Conservation (phyloP, 495 filamentous ascomycete genomes). For the Penicillium cosmopolitanum region DNA sequence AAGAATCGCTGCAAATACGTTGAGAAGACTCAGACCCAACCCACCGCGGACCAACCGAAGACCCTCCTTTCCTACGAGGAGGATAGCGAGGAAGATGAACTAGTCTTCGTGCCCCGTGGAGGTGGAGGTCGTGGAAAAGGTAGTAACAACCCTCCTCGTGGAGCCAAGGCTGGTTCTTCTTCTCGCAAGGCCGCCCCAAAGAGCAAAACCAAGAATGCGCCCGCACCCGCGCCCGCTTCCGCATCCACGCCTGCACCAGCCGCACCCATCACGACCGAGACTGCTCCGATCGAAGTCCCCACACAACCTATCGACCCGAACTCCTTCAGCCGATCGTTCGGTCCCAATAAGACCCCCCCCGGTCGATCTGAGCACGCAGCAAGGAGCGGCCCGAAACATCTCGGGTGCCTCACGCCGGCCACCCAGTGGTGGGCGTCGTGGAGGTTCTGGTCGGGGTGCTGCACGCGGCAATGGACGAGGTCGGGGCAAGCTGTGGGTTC, state of each 20-base stretch:
- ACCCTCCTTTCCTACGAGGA: constrained; percentile 50
- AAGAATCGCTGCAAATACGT: constrained; percentile 58
- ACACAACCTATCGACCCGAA: constrained; percentile 59
- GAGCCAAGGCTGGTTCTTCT: constrained; percentile 21
- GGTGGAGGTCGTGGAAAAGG: constrained; percentile 44
- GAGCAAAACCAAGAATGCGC: not conserved
- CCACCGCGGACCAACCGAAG: constrained; percentile 36
- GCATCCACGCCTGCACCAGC: not conserved
- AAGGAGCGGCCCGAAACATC: constrained; percentile 42
- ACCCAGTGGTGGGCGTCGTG: constrained; percentile 36
- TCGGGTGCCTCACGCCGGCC: constrained; percentile 41
- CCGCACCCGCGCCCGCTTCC: constrained; percentile 8
- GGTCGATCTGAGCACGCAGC: constrained; percentile 43
- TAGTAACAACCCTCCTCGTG: constrained; percentile 27
- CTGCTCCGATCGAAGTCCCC: constrained; percentile 44
- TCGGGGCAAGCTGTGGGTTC: constrained; percentile 59
- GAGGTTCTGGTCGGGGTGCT: constrained; percentile 32
- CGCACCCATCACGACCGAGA: constrained; percentile 26
- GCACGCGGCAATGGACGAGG: constrained; percentile 45
- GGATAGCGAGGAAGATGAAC: constrained; percentile 62
- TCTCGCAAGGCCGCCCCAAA: constrained; percentile 35
- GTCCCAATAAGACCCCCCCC: constrained; percentile 33
- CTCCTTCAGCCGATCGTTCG: constrained; percentile 54
- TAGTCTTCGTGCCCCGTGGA: constrained; percentile 58
- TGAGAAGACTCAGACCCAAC: constrained; percentile 43